A percentile compares a stretch with the other conserved stretches of the same genome.
phyloP scores from a whole-genome alignment of 345 rosid genomes.

The Cardiospermum halicacabum region DNA sequence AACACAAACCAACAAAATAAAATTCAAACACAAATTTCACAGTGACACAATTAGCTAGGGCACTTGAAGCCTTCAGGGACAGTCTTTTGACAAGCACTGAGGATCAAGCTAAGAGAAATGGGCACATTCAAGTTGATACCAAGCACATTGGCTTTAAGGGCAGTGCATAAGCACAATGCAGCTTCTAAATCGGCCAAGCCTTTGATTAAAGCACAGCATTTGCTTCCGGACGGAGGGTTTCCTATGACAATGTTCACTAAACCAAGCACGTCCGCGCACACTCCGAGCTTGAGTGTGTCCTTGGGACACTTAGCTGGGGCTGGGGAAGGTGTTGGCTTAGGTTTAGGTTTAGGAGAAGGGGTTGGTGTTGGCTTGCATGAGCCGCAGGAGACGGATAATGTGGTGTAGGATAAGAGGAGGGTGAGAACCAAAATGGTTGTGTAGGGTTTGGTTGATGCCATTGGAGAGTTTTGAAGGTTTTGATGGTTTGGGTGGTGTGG shows the following conservation, averaged over 20 bases:
- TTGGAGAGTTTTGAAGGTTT: too few relatives aligned
- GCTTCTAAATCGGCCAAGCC: slow-evolving; percentile 48
- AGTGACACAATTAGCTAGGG: background rate
- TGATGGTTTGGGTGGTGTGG: background rate
- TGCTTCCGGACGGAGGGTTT: slow-evolving; percentile 26
- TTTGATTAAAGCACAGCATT: slow-evolving; percentile 44
- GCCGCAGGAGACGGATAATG: slow-evolving; percentile 26
- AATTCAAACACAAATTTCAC: background rate
- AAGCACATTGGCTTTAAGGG: slow-evolving; percentile 51
- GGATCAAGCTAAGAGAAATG: slow-evolving; percentile 28
- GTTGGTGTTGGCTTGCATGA: slow-evolving; percentile 20
- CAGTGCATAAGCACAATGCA: slow-evolving; percentile 59
- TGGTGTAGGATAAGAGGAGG: slow-evolving; percentile 30
- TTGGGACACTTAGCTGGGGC: slow-evolving; percentile 26
- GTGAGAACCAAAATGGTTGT: slow-evolving; percentile 25
- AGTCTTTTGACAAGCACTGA: slow-evolving; percentile 38
- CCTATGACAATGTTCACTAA: slow-evolving; percentile 28
- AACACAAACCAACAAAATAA: background rate
- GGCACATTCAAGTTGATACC: slow-evolving; percentile 46
- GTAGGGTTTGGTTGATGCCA: slow-evolving; percentile 20
- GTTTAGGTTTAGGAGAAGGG: background rate
- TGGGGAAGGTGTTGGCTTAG: background rate
- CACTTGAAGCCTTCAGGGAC: slow-evolving; percentile 52
- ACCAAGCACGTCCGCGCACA: slow-evolving; percentile 47
- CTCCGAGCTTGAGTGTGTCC: slow-evolving; percentile 47